phyloP scores from a whole-genome alignment of 345 rosid genomes.

The Populus davidiana region DNA sequence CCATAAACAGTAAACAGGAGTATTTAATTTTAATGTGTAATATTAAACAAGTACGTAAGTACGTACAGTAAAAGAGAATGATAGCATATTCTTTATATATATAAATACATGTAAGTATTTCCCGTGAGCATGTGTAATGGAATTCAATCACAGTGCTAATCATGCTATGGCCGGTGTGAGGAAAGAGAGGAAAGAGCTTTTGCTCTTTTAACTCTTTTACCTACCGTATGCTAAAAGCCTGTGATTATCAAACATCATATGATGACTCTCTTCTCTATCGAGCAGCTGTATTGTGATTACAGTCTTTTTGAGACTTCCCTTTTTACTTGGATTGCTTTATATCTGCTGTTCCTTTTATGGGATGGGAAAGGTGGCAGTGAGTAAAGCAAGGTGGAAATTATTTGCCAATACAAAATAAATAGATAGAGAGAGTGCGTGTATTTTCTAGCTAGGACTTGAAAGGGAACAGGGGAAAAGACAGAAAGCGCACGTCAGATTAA shows the following conservation, averaged over 20 bases:
- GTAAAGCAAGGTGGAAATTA: slow-evolving; percentile 4
- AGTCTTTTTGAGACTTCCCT: neutral
- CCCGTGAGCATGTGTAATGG: slow-evolving; percentile 26
- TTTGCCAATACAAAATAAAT: neutral
- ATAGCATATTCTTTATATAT: neutral
- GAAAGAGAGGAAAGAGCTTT: slow-evolving; percentile 22
- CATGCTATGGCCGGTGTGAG: slow-evolving; percentile 17
- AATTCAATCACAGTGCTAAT: slow-evolving; percentile 35
- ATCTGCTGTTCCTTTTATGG: slow-evolving; percentile 21
- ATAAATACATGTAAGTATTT: neutral
- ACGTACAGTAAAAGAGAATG: neutral
- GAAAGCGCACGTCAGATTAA: slow-evolving; percentile 43
- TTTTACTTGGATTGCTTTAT: slow-evolving; percentile 26
- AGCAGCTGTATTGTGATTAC: neutral
- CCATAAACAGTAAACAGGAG: neutral
- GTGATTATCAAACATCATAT: slow-evolving; percentile 28
- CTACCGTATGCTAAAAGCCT: slow-evolving; percentile 29
- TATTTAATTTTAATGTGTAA: no score
- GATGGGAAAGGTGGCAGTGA: slow-evolving; percentile 27
- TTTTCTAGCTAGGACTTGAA: slow-evolving; percentile 15
- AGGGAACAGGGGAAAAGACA: slow-evolving; percentile 48
- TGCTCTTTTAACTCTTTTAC: slow-evolving; percentile 32
- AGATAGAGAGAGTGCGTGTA: neutral
- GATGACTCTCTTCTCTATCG: slow-evolving; percentile 11
- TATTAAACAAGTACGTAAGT: neutral